A percentile compares a stretch with the other conserved stretches of the same genome.
phyloP scores from a whole-genome alignment of 2,329 filamentous ascomycete species.

The Microcyclosporella mali region DNA sequence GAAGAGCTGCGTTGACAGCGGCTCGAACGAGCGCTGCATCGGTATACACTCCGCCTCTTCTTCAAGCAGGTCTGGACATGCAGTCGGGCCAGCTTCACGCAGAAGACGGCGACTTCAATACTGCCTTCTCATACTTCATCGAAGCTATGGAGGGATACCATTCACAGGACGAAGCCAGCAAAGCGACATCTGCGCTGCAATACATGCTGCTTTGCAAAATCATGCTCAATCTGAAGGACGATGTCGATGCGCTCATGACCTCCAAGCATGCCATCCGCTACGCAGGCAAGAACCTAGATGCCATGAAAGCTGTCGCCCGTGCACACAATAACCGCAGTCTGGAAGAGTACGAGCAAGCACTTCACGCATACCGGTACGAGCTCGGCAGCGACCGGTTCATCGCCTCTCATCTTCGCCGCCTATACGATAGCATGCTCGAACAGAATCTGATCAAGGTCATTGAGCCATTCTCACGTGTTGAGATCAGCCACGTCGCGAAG shows the following conservation, averaged over 20 bases:
- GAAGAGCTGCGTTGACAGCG: slow-evolving; percentile 86
- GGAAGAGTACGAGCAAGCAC: slow-evolving; percentile 92
- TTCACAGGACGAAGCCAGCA: slow-evolving; percentile 76
- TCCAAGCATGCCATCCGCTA: slow-evolving; percentile 97
- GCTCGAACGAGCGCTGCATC: slow-evolving; percentile 92
- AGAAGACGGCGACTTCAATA: slow-evolving; percentile 98
- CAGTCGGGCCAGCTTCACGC: slow-evolving; percentile 98
- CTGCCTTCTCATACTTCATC: slow-evolving; percentile 97
- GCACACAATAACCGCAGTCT: slow-evolving; percentile 92
- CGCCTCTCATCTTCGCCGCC: slow-evolving; percentile 85
- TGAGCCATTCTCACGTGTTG: slow-evolving; percentile 94
- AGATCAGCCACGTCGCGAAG: slow-evolving; percentile 93
- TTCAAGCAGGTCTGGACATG: slow-evolving; percentile 97
- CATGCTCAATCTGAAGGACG: slow-evolving; percentile 95
- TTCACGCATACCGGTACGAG: slow-evolving; percentile 86
- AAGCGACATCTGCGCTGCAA: slow-evolving; percentile 94
- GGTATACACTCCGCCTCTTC: slow-evolving; percentile 89
- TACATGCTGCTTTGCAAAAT: slow-evolving; percentile 99
- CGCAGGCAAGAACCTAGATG: slow-evolving; percentile 89
- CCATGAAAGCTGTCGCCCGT: slow-evolving; percentile 97
- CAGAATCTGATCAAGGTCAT: slow-evolving; percentile 99
- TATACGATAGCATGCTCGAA: slow-evolving; percentile 98
- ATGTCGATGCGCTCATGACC: slow-evolving; percentile 89
- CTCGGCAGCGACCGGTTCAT: slow-evolving; percentile 93
- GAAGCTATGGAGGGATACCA: slow-evolving; percentile 97